Evolutionary conservation across 106 monocot species (phyloP).

Genomic region (Dendrobium huoshanense): DNA sequence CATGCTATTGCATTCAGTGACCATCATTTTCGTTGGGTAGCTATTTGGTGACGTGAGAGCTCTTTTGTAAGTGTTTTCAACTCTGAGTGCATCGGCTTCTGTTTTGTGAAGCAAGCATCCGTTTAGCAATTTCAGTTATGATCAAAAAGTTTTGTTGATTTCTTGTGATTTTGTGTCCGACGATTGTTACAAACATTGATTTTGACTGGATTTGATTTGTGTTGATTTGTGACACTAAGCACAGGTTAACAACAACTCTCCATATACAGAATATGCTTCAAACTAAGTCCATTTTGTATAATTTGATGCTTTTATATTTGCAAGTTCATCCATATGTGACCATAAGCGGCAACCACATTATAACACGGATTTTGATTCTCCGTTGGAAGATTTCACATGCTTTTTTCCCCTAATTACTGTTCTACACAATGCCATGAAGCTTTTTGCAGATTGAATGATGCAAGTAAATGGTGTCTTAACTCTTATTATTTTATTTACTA

Average conservation of each 20-base stretch:
- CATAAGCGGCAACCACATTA: not conserved
- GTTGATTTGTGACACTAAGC: too few relatives aligned
- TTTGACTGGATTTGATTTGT: too few relatives aligned
- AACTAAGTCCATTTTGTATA: not conserved
- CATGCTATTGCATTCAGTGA: too few relatives aligned
- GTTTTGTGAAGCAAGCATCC: too few relatives aligned
- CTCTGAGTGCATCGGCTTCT: too few relatives aligned
- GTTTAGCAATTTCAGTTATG: too few relatives aligned
- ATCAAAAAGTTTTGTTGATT: too few relatives aligned
- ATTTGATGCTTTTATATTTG: not conserved
- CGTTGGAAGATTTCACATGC: not conserved
- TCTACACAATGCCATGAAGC: not conserved
- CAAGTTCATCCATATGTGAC: not conserved
- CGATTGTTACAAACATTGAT: too few relatives aligned
- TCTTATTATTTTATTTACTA: not conserved
- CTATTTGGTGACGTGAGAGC: too few relatives aligned
- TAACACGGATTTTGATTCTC: not conserved
- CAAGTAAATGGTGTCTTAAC: not conserved
- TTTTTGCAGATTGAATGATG: not conserved
- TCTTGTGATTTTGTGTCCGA: too few relatives aligned
- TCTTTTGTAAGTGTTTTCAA: too few relatives aligned
- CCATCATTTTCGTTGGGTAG: too few relatives aligned
- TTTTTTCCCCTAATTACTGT: not conserved
- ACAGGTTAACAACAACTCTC: not conserved
- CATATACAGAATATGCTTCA: not conserved